phyloP scores from a whole-genome alignment of 441 rosid genomes.

The Erodium moschatum region DNA sequence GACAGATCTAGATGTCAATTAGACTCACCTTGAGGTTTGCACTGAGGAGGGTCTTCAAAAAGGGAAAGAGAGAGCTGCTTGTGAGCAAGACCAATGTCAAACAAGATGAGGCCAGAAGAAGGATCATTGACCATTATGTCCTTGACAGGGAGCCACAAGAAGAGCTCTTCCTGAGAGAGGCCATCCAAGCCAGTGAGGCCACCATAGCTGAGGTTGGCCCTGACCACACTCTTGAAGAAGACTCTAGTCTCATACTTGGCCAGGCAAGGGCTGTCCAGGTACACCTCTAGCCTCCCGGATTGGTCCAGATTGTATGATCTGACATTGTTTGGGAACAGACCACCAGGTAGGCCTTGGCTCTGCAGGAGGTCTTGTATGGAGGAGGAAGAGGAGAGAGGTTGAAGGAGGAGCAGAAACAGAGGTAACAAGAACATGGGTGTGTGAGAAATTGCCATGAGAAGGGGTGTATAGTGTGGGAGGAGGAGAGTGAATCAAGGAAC shows the following conservation, averaged over 20 bases:
- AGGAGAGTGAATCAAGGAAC: background rate
- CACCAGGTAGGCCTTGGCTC: conserved; percentile 76
- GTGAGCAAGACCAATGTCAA: conserved; percentile 80
- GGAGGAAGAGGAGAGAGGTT: conserved; percentile 20
- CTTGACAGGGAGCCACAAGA: conserved; percentile 79
- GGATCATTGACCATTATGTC: conserved; percentile 68
- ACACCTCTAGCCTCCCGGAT: conserved; percentile 52
- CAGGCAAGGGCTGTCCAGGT: conserved; percentile 58
- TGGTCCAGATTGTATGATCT: conserved; percentile 44
- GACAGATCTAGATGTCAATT: background rate
- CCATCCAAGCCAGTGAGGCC: conserved; percentile 77
- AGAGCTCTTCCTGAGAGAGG: conserved; percentile 74
- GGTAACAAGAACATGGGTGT: conserved; percentile 24
- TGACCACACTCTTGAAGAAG: conserved; percentile 60
- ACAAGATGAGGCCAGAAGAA: conserved; percentile 68
- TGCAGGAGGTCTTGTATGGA: conserved; percentile 51
- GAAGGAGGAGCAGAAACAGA: conserved; percentile 22
- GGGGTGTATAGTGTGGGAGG: background rate
- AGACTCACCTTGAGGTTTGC: conserved; percentile 47
- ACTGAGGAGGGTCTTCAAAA: conserved; percentile 81
- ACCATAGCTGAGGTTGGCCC: conserved; percentile 76
- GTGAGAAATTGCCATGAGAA: conserved; percentile 28
- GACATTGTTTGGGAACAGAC: conserved; percentile 65
- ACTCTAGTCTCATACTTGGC: conserved; percentile 69
- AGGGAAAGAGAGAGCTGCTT: conserved; percentile 78